Evolutionary conservation across 2,329 filamentous ascomycete genomes (phyloP), one percentile per base, ranked within the genome.

Genomic region (Claviceps fusiformis): DNA sequence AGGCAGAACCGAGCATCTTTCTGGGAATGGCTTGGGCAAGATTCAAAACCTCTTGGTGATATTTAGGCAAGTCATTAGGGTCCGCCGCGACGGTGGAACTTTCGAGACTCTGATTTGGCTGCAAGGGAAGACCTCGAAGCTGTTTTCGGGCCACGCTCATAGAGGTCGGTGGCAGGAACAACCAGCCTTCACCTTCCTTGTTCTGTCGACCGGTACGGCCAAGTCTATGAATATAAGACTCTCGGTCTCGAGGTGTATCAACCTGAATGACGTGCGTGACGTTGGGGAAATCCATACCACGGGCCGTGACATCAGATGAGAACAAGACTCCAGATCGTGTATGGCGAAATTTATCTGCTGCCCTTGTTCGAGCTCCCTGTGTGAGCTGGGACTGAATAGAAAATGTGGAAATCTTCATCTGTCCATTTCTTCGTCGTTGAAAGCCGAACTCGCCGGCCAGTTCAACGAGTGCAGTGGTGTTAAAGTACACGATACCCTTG

Each of bases 401-500:
- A 62, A 73, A 72, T 54, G 73, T 60, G 10, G 61, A 59, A 11
- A 61, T 50, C 45, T 56, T 60, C 54, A 70, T 59, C 13, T 80
- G 62, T 27, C 73, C 71, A 55, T 73, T 70, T 53, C 64, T 57
- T 35, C 65, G 61, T 24, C 62, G 62, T 27, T 68, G 60, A 52
- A 82, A 71, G 37, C 74, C 73, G 27, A 85, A 71, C 17, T 78
- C 73, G 24, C 77, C 72, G 27, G 82, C 81, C 50, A 90, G 73
- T 56, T 83, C 76, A 48, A 90, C 87, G 59, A 86, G 78, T 29
- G 81, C 79, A 0, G 87, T 95, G 27, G 86, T 89, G 63, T 87
- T 87, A 68, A 92, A 86, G 73, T 95, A 98, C 46, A 95, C 75
- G 57, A 98, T 95, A n/a, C 89, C 89, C 77, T 98, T 98, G 80